A percentile compares a stretch with the other conserved stretches of the same genome.
These are phyloP conservation scores for Dioscorea alata DNA, from an alignment of 106 monocot genomes.

Conservation along the genomic window DNA sequence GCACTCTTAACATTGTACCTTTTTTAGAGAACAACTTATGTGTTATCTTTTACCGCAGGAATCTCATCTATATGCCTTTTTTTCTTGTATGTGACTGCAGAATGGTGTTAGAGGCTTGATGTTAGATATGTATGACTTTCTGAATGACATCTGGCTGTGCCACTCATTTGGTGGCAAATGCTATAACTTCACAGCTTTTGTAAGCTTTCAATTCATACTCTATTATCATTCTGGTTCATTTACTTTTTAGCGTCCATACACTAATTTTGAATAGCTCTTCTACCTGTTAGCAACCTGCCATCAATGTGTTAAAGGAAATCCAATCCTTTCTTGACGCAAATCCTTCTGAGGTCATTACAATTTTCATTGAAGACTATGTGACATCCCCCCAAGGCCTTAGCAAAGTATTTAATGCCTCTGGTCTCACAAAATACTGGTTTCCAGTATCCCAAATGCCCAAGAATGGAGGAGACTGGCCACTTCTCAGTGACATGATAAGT, in stretches of 20 bases:
- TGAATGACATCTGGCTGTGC: conserved; percentile 21
- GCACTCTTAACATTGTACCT: background rate
- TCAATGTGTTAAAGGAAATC: conserved; percentile 19
- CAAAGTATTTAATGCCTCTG: conserved; percentile 19
- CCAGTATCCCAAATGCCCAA: conserved; percentile 15
- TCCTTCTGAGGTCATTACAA: conserved; percentile 15
- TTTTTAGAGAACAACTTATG: background rate
- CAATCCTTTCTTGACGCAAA: conserved; percentile 11
- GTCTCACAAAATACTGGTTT: conserved; percentile 17
- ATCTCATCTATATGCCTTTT: background rate
- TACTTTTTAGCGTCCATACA: background rate
- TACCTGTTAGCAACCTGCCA: conserved; percentile 12
- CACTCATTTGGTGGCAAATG: conserved; percentile 14
- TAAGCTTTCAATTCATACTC: background rate
- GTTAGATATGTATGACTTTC: conserved; percentile 20
- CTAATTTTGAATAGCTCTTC: conserved; percentile 9
- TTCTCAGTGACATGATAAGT: conserved; percentile 18
- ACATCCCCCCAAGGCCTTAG: conserved; percentile 11
- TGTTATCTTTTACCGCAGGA: background rate
- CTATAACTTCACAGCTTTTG: conserved; percentile 19
- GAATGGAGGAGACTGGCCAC: conserved; percentile 15
- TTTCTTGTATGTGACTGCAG: conserved; percentile 3
- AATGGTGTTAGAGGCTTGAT: conserved; percentile 21
- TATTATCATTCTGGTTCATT: background rate
- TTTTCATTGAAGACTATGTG: conserved; percentile 26